These are phyloP conservation scores for Logfia minima DNA, from an alignment of 129 eudicot species.

Conservation along the genomic window DNA sequence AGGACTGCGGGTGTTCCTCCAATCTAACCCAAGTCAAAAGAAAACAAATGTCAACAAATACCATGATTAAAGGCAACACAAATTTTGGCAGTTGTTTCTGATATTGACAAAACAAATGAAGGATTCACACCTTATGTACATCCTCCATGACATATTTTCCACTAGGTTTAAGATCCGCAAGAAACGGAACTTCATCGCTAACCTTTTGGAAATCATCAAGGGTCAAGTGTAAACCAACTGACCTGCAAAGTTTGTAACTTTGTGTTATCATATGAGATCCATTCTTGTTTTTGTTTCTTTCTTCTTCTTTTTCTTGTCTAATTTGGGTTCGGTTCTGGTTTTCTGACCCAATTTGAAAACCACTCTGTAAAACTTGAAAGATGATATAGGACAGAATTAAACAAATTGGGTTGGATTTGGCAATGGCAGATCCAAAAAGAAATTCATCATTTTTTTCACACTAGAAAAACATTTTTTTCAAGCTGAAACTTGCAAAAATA, in stretches of 20 bases:
- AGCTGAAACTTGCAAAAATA: not conserved
- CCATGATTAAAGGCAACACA: not conserved
- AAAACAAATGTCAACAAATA: not conserved
- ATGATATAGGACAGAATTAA: not conserved
- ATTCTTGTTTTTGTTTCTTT: not conserved
- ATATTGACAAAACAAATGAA: not conserved
- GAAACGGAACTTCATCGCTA: constrained; percentile 85
- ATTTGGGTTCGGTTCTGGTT: not conserved
- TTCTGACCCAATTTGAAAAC: not conserved
- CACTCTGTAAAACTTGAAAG: not conserved
- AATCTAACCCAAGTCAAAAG: constrained; percentile 48
- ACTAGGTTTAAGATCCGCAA: constrained; percentile 99
- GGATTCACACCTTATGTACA: constrained; percentile 68
- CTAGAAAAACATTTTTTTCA: not conserved
- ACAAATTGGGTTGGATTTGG: not conserved
- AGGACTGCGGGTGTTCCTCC: constrained; percentile 98
- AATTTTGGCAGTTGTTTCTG: not conserved
- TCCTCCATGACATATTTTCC: constrained; percentile 99
- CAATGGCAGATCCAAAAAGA: not conserved
- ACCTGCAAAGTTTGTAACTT: constrained; percentile 48
- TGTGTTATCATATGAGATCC: constrained; percentile 19
- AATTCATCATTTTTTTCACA: not conserved
- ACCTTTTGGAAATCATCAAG: constrained; percentile 97
- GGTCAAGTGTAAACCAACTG: constrained; percentile 77
- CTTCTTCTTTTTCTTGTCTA: not conserved